Evolutionary conservation across 83 land plant species (phyloP), one percentile per base, ranked within the genome.

Genomic region (Larix sibirica): DNA sequence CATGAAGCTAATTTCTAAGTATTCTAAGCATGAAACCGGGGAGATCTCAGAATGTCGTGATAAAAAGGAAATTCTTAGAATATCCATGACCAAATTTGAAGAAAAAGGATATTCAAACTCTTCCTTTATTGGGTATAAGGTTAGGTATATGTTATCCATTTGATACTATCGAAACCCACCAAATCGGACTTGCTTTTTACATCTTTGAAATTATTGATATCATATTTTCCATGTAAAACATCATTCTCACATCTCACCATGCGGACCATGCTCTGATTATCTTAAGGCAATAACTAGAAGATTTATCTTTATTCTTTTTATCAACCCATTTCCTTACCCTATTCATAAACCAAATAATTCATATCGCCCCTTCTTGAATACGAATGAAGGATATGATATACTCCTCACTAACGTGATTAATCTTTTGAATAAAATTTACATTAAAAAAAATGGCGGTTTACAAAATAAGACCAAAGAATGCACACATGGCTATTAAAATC

Each of bases 51-150:
- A 71, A 42, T 42, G 13, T 18, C 50, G 20, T 18, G 24, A 8
- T 28, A 18, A n/a, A 42, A 40, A 71, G 40, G 18, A 18, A 71
- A 71, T 38, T 71, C 54, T 54, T 6, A 71, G 47, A 71, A 18
- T 42, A 20, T 71, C 24, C 75, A 38, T n/a, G 42, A 20, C 9
- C 24, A 42, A 28, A 28, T 28, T 28, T 71, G 9, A 10, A 47
- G 54, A 63, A 21, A 96, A 77, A 79, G 99, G 99, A 84, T 96
- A 96, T 62, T 89, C 90, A 88, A 96, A 96, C 64, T 96, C 99
- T 77, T 94, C 93, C 82, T 86, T 88, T 66, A 97, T 88, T 13
- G 97, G 99, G 76, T 80, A 75, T 61, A 86, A 96, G 10, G 92
- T 90, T 71, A 95, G 97, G 83, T 97, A 96, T 14, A 87, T 87